Evolutionary conservation across 331 rosid species (phyloP).

Genomic region (Cydonia oblonga): DNA sequence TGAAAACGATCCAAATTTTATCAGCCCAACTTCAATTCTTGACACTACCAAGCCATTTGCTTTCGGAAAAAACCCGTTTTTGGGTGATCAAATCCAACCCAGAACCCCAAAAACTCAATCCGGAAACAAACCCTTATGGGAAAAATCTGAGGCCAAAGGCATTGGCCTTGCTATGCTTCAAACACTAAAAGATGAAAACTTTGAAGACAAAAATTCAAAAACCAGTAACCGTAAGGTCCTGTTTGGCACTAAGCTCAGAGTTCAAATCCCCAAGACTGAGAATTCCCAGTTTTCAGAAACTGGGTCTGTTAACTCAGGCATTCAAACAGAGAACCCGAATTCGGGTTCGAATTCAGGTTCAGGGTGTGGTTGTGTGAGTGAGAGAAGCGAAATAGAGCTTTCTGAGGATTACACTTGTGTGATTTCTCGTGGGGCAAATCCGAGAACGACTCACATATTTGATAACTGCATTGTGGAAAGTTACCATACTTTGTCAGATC

Average conservation of each 20-base stretch:
- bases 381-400: slow-evolving; percentile 54
- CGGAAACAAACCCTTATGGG: slow-evolving; percentile 29
- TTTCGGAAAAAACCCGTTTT: slow-evolving; percentile 31
- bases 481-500: slow-evolving; percentile 15
- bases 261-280: slow-evolving; percentile 44
- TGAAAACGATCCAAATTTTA: slow-evolving; percentile 27
- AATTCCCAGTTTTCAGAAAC: slow-evolving; percentile 8
- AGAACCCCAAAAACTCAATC: slow-evolving; percentile 13
- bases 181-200: slow-evolving; percentile 23
- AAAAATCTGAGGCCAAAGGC: slow-evolving; percentile 27
- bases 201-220: slow-evolving; percentile 6
- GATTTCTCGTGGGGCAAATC: slow-evolving; percentile 61
- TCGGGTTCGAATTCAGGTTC: background rate
- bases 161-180: slow-evolving; percentile 61
- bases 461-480: slow-evolving; percentile 53
- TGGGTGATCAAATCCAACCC: slow-evolving; percentile 18
- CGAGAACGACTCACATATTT: slow-evolving; percentile 73
- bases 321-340: slow-evolving; percentile 6
- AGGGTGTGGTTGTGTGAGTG: slow-evolving; percentile 21
- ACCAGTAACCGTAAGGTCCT: slow-evolving; percentile 26
- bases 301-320: slow-evolving; percentile 20
- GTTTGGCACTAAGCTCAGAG: slow-evolving; percentile 52
- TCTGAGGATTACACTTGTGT: slow-evolving; percentile 10
- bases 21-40: slow-evolving; percentile 75
- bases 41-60: slow-evolving; percentile 40